These are phyloP conservation scores for Avicennia marina DNA, from an alignment of 257 asterid species.

Conservation along the genomic window DNA sequence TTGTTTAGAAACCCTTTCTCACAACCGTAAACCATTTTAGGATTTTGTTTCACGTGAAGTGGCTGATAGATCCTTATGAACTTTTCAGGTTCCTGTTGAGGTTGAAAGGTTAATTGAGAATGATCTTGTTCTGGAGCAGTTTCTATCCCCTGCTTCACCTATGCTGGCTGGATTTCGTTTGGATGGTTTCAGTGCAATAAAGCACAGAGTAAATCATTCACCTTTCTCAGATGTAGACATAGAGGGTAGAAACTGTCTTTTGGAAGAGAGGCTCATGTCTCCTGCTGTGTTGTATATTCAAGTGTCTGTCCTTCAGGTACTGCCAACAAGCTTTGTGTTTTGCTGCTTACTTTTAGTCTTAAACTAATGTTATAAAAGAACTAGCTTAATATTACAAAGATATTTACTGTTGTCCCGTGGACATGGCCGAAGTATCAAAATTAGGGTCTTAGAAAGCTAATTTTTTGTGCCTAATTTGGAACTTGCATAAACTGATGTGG, in stretches of 20 bases:
- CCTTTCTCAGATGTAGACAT: conserved; percentile 46
- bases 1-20: conserved; percentile 18
- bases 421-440: not conserved
- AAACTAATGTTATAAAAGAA: conserved; percentile 1
- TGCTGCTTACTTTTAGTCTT: conserved; percentile 5
- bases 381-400: not conserved
- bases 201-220: conserved; percentile 75
- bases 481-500: not conserved
- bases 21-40: conserved; percentile 8
- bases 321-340: conserved; percentile 4
- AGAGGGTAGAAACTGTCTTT: conserved; percentile 31
- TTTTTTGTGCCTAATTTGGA: not conserved
- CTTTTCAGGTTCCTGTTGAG: conserved; percentile 85
- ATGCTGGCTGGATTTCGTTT: conserved; percentile 90
- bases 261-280: conserved; percentile 76
- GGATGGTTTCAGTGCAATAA: conserved; percentile 86
- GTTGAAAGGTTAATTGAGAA: conserved; percentile 66
- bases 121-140: conserved; percentile 91
- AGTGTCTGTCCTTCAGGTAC: conserved; percentile 93
- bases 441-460: not conserved
- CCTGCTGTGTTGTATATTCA: conserved; percentile 84
- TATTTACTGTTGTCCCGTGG: not conserved
- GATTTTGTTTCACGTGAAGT: conserved; percentile 1
- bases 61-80: conserved; percentile 12
- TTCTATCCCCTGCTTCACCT: conserved; percentile 72